Evolutionary conservation across 352 stramenopile genomes (phyloP).

Genomic region (Pythium angustatum): DNA sequence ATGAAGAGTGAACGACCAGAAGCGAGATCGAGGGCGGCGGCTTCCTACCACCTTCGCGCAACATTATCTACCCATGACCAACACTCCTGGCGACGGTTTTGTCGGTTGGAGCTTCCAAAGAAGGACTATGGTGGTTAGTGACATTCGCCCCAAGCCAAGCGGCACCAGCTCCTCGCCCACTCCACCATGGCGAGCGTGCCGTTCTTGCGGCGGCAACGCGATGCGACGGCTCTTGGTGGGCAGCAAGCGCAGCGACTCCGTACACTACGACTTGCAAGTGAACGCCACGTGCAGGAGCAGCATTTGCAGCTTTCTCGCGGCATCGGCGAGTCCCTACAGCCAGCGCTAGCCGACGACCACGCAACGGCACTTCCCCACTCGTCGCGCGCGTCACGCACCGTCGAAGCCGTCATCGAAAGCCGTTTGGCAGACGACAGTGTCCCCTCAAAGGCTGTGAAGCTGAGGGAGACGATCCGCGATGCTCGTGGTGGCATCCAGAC

Average conservation of each 20-base stretch:
- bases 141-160: conserved; percentile 9
- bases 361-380: conserved; percentile 12
- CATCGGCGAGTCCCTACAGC: background rate
- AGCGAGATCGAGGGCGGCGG: conserved; percentile 1
- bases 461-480: conserved; percentile 44
- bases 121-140: conserved; percentile 5
- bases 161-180: background rate
- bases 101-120: too few species aligned
- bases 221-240: conserved; percentile 36
- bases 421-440: background rate
- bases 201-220: conserved; percentile 20
- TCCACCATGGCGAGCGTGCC: conserved; percentile 18
- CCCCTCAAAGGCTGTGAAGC: conserved; percentile 28
- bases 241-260: conserved; percentile 55
- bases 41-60: conserved; percentile 7
- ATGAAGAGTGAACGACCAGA: conserved; percentile 1
- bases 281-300: conserved; percentile 36
- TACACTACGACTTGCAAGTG: conserved; percentile 38
- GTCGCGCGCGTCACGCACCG: conserved; percentile 29
- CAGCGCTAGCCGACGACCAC: background rate
- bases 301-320: conserved; percentile 31
- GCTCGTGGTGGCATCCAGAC: conserved; percentile 50
- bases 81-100: too few species aligned
- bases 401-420: conserved; percentile 53
- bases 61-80: too few species aligned